Evolutionary conservation across 768 basidiomycete species (phyloP), one percentile per base, ranked within the genome.

Genomic region (Pleurotus tuoliensis): DNA sequence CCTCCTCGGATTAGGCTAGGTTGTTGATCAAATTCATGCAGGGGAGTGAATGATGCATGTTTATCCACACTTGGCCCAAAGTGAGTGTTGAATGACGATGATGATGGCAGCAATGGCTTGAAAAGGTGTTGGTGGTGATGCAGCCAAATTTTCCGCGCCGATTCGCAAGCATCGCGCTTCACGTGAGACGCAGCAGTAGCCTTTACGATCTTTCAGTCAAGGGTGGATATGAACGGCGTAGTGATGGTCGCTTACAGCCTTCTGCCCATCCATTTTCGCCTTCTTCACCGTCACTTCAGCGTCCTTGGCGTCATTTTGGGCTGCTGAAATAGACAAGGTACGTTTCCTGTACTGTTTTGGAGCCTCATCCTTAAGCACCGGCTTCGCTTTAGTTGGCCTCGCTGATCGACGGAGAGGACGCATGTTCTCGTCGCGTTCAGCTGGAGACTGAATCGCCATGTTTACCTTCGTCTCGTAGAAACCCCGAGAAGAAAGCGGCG

Each of bases 1-100:
- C 86, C 88, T 7, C 77, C 79, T 15, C 70, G 69, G 25, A 89
- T 73, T 39, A 80, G 68, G 5, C 62, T 57, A 0, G 84, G 85
- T 59, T 86, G 84, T 41, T 72, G 69, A 20, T 71, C 71, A 47
- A 81, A 57, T 16, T 71, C 60, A 47, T 70, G 75, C 15, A 73
- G 67, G 3, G 77, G 78, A 0, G 68, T 64, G 59, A 68, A 75
- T 3, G 66, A 59, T 1, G 61, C 50, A 25, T 53, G 51, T 5
- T 51, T 44, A 18, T 61, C 59, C 25, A 72, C 38, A 30, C 72
- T 73, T 34, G 57, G 57, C 22, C 67, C 47, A 18, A 83, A 59
- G 9, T 65, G 62, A 3, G 72, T 66, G 39, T 81, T 76, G 57
- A 76, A 76, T 5, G 51, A 61, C 44, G 61, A 73, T 13, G 67